Base-by-base conservation (phyloP, 495 filamentous ascomycete genomes). In the Penicillium flavigenum region DNA sequence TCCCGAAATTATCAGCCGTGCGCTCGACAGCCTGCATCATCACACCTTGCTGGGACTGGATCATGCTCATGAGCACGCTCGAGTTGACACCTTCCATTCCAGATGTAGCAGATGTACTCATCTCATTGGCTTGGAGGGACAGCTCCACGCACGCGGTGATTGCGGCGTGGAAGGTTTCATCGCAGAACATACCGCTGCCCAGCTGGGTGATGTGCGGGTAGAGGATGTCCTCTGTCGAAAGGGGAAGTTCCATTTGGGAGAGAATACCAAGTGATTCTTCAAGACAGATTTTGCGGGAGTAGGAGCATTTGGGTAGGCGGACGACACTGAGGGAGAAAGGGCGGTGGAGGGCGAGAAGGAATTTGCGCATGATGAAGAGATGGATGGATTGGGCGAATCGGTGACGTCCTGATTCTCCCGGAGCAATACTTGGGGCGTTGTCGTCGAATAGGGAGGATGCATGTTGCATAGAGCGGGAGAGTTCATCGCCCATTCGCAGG, bases 211-310 rank as follows among this genome's bases (percentile, higher is more conserved):
- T 61, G 32, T 70, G 66, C 6, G 71, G 73, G 43, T 62, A 66
- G 1, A 62, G 17, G 12, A 61, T 57, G 0, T 51, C 16, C 16
- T 63, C 61, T 0, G 63, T 41, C 27, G 72, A 49, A 51, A 59
- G 14, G 0, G 66, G 60, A n/a, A 69, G 59, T 32, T 74, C 69
- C 66, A 79, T 65, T 36, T 68, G 69, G 0, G 79, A 80, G 16
- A 84, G 62, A 24, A 84, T 75, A 19, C 78, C 72, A 27, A 83
- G 60, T 0, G 79, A 75, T 16, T 72, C 64, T 31, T 86, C 83
- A 0, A 86, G 61, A 41, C 75, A 74, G 8, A 79, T 63, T 59
- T 83, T 86, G 5, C 75, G 79, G 5, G 83, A 86, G 61, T 79
- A 85, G 34, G 81, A 79, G 61, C 78, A 85, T 56, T 79, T 64